Percentiles rank a stretch among this genome's conserved stretches.
These are phyloP conservation scores for Solanum corneliomulleri DNA, from an alignment of 257 asterid species.

Conservation along the genomic window DNA sequence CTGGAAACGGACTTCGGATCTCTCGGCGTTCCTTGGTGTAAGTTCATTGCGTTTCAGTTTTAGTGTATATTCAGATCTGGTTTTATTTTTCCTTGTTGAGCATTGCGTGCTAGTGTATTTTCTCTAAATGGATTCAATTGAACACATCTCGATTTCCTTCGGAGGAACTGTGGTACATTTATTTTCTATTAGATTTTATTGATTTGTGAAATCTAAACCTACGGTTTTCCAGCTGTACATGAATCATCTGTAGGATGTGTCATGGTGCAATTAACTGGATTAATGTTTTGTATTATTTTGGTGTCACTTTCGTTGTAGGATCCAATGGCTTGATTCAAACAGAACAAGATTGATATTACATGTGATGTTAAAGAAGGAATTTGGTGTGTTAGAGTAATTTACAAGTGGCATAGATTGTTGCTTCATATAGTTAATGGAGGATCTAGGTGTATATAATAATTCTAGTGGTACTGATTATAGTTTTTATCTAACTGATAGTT, in stretches of 20 bases:
- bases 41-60: constrained; percentile 5
- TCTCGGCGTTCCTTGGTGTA: constrained; percentile 99
- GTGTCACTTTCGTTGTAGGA: neutral
- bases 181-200: neutral
- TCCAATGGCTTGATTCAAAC: neutral
- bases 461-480: neutral
- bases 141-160: neutral
- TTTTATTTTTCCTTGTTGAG: neutral
- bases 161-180: neutral
- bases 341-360: neutral
- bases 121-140: neutral
- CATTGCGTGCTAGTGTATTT: neutral
- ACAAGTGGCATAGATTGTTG: neutral
- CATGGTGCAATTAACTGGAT: neutral
- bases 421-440: neutral
- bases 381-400: neutral
- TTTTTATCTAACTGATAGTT: neutral
- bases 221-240: neutral
- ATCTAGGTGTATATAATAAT: neutral
- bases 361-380: neutral
- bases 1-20: constrained; percentile 84
- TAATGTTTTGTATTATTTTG: neutral
- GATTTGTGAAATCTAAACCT: neutral
- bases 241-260: neutral
- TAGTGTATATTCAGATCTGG: neutral